Base-by-base conservation (phyloP, 2,329 filamentous ascomycete genomes). In the Sphaerostilbella broomeana region DNA sequence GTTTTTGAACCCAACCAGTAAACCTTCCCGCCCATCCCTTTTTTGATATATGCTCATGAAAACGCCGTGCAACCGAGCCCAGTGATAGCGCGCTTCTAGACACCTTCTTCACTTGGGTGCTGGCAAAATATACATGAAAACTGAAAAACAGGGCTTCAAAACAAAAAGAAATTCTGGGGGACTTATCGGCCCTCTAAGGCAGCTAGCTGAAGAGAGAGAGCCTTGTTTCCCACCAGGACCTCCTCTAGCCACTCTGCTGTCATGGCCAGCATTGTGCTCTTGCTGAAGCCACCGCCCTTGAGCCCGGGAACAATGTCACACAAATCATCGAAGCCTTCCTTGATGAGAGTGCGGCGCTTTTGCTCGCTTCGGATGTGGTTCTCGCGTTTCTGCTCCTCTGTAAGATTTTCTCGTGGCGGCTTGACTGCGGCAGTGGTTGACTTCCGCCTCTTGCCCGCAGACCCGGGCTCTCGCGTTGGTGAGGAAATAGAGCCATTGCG, bases 351-450 rank as follows among this genome's bases (percentile, higher is more conserved):
- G 33, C 87, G 73, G 22, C 88, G 75, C 61, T 92, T 94, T 63
- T 94, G 86, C 57, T 94, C 87, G 37, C 86, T 92, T 37, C 81
- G 72, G 48, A 94, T 92, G 55, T 94, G 86, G 50, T 95, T 94
- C 53, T 81, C 81, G 31, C 86, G 73, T 61, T 90, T 92, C 60
- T 92, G 84, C 44, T 84, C 80, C 49, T 90, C 84, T 0, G 79
- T 77, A 4, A 92, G 78, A 51, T 94, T 94, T 55, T 81, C 82
- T 18, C 83, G 64, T 3, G 69, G 55, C 2, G 64, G 42, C 51
- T 79, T 80, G 13, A 59, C 47, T 8, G 50, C 58, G 26, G 54
- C 63, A 5, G 52, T 56, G 6, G 55, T 58, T 2, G 73, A 75
- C 51, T 75, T 77, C 24, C 72, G 67, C 34, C 73, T 64, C 51